Evolutionary conservation across 176 grass and related monocot species (phyloP).

Genomic region (Avena sativa): DNA sequence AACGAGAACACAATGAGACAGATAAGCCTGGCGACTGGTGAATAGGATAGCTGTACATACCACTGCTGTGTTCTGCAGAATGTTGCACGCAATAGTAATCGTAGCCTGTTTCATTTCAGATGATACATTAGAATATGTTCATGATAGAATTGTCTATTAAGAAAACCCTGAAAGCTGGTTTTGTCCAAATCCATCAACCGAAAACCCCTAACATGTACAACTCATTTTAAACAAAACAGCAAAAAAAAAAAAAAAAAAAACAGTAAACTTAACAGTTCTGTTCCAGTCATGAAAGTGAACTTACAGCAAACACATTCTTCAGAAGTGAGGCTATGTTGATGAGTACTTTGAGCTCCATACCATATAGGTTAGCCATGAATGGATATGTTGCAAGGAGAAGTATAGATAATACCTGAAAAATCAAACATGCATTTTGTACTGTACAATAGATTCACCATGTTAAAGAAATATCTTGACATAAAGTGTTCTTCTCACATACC

Average conservation of each 20-base stretch:
- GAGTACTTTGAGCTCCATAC: slow-evolving; percentile 54
- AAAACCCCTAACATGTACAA: background rate
- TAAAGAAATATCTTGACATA: slow-evolving; percentile 1
- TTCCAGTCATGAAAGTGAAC: slow-evolving; percentile 10
- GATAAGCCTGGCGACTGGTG: background rate
- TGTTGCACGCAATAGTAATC: slow-evolving; percentile 65
- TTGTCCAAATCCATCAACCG: background rate
- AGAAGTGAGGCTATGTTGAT: slow-evolving; percentile 62
- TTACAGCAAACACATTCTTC: slow-evolving; percentile 64
- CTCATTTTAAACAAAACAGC: background rate
- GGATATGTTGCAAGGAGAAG: slow-evolving; percentile 65
- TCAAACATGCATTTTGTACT: slow-evolving; percentile 24
- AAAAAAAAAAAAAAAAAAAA: background rate
- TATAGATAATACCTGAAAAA: slow-evolving; percentile 65
- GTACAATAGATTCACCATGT: background rate
- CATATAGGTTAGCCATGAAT: slow-evolving; percentile 60
- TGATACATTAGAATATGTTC: slow-evolving; percentile 26
- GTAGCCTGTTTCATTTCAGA: slow-evolving; percentile 61
- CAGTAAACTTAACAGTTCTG: background rate
- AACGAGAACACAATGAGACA: background rate
- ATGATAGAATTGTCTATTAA: background rate
- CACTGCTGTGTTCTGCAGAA: slow-evolving; percentile 73
- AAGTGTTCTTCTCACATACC: slow-evolving; percentile 47
- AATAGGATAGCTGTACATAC: slow-evolving; percentile 24
- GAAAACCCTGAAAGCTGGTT: background rate